Evolutionary conservation across 371 early-diverging fungal genomes (phyloP), one percentile per base, ranked within the genome.

Genomic region (Mortierella sp.): DNA sequence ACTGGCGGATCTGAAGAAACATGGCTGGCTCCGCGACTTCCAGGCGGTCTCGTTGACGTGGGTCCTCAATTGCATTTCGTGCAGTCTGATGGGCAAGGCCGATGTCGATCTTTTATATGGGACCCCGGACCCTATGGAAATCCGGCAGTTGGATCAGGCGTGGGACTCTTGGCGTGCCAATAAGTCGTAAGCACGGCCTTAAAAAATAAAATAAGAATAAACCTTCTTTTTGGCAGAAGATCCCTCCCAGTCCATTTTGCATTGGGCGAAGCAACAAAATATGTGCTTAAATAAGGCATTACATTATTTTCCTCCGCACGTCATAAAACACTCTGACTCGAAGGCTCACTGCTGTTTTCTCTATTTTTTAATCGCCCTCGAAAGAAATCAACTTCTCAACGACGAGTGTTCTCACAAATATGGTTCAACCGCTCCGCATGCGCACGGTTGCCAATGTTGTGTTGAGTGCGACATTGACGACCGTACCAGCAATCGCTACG

Each of bases 381-480:
- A 50, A 50, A 48, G 48, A 48, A 10, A 59, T 16, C 28, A 5
- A 59, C 0, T 3, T 31, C 19, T 61, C 34, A 61, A 61, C 61
- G 61, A 61, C 37, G 46, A 5, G 34, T 70, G 24, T 73, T 79
- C 9, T 82, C 86, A 54, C 86, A 86, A 44, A 86, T 81, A 50
- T 86, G 86, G 72, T 86, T 86, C 53, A 81, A 64, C 26, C 86
- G 73, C 64, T 54, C 72, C 3, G 86, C 82, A 75, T 82, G 86
- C 0, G 31, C n/a, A 19, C 48, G 73, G 44, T 77, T 76, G 3
- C 44, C 28, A 28, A 4, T 10, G 55, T 77, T 82, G 64, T 54
- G 59, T 67, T 86, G 86, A 26, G 86, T 86, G 5, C 86, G 82
- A 57, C 86, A 86, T 21, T 82, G 82, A 40, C 86, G 73, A 0